A percentile compares a stretch with the other conserved stretches of the same genome.
Evolutionary conservation across 805 yeast genomes (phyloP).

Genomic region (Lipomyces yamanashiensis): DNA sequence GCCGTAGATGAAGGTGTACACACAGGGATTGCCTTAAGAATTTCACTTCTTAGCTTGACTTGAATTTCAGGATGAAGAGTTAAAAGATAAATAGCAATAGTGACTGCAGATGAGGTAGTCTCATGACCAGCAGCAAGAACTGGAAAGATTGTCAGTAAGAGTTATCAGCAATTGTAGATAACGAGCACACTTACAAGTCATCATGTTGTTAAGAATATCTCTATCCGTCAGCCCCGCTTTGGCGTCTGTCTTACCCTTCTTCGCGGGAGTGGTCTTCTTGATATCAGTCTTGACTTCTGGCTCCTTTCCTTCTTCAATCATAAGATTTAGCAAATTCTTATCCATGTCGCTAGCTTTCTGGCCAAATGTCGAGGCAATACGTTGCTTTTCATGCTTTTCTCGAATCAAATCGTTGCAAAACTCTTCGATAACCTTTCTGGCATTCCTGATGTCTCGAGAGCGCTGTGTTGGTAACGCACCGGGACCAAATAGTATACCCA

Average conservation of each 20-base stretch:
- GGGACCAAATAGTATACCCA: constrained; percentile 7
- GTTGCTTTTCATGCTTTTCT: constrained; percentile 27
- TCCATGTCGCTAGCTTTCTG: constrained; percentile 11
- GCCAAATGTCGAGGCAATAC: constrained; percentile 26
- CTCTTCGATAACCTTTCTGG: constrained; percentile 3
- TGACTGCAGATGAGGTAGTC: constrained; percentile 27
- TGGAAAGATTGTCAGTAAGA: neutral
- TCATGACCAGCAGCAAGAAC: constrained; percentile 37
- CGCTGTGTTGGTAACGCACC: constrained; percentile 15
- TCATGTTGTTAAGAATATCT: constrained; percentile 26
- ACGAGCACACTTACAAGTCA: constrained; percentile 24
- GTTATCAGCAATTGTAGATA: neutral
- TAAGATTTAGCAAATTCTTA: constrained; percentile 20
- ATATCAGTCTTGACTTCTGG: constrained; percentile 1
- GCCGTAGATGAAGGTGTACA: neutral
- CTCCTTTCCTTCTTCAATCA: constrained; percentile 23
- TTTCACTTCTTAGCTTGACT: constrained; percentile 21
- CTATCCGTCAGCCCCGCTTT: constrained; percentile 16
- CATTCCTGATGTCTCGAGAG: constrained; percentile 1
- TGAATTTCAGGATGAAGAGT: constrained; percentile 25
- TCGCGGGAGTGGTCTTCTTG: constrained; percentile 11
- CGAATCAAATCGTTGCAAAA: constrained; percentile 17
- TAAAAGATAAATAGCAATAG: constrained; percentile 21
- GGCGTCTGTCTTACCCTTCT: constrained; percentile 7
- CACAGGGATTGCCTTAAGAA: constrained; percentile 19